Evolutionary conservation across 805 yeast genomes (phyloP), one percentile per base, ranked within the genome.

Genomic region (Kodamaea lidongshanica): DNA sequence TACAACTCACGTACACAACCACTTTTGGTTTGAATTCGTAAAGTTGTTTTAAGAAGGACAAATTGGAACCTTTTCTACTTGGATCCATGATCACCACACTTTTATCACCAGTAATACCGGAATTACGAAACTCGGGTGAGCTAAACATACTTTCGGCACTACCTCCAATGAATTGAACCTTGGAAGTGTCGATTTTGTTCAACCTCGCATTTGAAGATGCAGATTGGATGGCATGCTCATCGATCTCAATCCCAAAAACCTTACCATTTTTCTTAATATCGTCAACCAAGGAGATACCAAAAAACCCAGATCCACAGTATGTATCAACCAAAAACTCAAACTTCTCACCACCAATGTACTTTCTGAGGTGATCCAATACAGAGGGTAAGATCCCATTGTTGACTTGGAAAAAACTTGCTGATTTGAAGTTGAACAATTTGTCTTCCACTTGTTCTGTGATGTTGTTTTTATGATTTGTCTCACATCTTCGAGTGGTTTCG

Each of bases 281-380:
- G 8, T 52, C 42, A 0, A 62, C 46, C 16, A 64, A 46, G 2
- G 58, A 44, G 8, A 66, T 61, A 0, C 68, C 67, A 37, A 66
- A 58, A 37, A 66, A 60, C 3, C 72, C 72, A 5, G 65, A 55
- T 6, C 72, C 72, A 42, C 72, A 66, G 41, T 66, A 66, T 3
- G 70, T 52, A 34, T 66, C 72, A 5, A 66, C 47, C 17, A 65
- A 40, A 33, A 56, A 47, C 19, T 50, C 51, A 32, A 39, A 48
- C 5, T 27, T 17, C 17, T 34, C 26, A 7, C 32, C 35, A 1
- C 30, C 22, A 7, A 57, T 35, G 12, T 51, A 51, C 17, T 39
- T 32, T 15, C 48, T 39, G 4, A 66, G 42, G 34, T 44, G 59
- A 16, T 54, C 58, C 4, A 66, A 34, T 7, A 64, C 54, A 2